Base-by-base conservation (phyloP, 495 filamentous ascomycete species). In the Mytilinidion resinicola region DNA sequence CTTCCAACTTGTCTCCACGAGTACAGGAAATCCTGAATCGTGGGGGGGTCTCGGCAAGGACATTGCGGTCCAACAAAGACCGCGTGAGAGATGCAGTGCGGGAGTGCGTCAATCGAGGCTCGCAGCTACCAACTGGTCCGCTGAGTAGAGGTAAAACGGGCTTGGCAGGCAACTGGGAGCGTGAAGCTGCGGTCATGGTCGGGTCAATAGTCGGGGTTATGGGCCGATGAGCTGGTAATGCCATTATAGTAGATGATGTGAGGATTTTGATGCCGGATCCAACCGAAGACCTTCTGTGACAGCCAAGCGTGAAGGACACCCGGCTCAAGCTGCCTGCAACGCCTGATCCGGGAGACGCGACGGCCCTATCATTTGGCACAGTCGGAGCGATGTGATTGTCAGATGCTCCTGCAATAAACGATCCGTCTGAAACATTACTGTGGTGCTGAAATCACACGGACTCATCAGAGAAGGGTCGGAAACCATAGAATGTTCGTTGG, bases 121-220 rank as follows among this genome's bases (percentile, higher is more conserved):
- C 77, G 4, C 77, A 80, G 51, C 74, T 90, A 21, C 84, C 89
- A 9, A 73, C 76, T 56, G 68, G 74, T 0, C 71, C 74, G 55
- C 64, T 21, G 60, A 76, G 17, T 69, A 66, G 15, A 75, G 66
- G 41, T 67, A 76, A 56, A 50, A 72, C 70, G 0, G 66, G 68
- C 5, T 73, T 70, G 43, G 74, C 72, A 53, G 77, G 80, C 39
- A 80, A 77, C 52, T 96, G 90, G 85, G 95, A 97, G 67, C 82
- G 91, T 55, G 93, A 96, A 73, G 86, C 92, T 30, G 91, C 92
- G 6, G 91, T 98, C 36, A 96, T 98, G 91, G 87, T 95, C 52
- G 85, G 87, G 54, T 84, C 85, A 44, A 82, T 95, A 0, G 69
- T 82, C 39, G 78, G 80, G 39, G 72, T 72, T 19, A 59, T 84